Evolutionary conservation across 805 yeast genomes (phyloP).

Genomic region (Metschnikowia lochheadii): DNA sequence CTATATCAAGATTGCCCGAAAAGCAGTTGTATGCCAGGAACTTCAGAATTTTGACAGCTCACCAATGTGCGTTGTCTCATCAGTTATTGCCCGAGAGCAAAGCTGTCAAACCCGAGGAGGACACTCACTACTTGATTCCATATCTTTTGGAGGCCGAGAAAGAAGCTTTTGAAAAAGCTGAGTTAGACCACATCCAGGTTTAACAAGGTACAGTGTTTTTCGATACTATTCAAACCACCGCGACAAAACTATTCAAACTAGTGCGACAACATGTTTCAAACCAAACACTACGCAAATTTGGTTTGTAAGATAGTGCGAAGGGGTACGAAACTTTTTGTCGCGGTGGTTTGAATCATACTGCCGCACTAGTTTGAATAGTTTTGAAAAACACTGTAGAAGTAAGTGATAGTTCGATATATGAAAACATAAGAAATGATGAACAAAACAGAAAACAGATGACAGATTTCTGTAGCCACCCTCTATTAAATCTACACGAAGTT

Average conservation of each 20-base stretch:
- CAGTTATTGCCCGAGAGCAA: conserved; percentile 79
- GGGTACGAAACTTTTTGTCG: too few relatives aligned
- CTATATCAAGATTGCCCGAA: conserved; percentile 80
- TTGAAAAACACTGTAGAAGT: too few relatives aligned
- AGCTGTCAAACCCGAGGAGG: conserved; percentile 76
- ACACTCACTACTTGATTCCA: conserved; percentile 78
- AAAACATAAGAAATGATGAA: not conserved
- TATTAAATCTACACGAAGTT: not conserved
- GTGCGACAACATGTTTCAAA: too few relatives aligned
- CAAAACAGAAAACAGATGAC: not conserved
- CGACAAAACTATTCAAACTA: too few relatives aligned
- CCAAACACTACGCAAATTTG: too few relatives aligned
- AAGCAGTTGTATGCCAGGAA: conserved; percentile 85
- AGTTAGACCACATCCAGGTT: conserved; percentile 70
- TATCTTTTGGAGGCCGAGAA: conserved; percentile 92
- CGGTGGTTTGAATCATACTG: too few relatives aligned
- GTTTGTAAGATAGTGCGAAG: too few relatives aligned
- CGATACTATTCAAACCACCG: too few relatives aligned
- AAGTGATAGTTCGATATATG: not conserved
- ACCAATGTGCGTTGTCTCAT: conserved; percentile 80
- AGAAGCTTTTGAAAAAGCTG: conserved; percentile 82
- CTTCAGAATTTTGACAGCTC: conserved; percentile 88
- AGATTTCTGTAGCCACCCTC: not conserved
- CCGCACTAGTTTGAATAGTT: too few relatives aligned
- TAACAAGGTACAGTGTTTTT: too few relatives aligned